Evolutionary conservation across 73 alveolate species (phyloP), one percentile per base, ranked within the genome.

Genomic region (Diophrys sp.): DNA sequence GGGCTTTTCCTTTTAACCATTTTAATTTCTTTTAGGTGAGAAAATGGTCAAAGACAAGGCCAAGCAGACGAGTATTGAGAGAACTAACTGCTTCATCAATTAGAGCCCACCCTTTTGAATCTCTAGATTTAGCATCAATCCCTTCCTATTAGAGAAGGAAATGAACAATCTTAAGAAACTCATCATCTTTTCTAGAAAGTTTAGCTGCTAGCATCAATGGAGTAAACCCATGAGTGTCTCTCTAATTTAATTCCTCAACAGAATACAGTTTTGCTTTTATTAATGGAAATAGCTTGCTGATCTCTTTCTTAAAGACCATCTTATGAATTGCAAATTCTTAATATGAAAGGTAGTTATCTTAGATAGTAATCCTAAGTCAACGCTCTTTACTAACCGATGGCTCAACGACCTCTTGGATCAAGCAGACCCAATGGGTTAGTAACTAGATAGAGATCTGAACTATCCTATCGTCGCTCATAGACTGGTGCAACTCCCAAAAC

Each of bases 81-180:
- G 81, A 28, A 24, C 90, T 73, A 23, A 92, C 92, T 23, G 97
- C 95, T 82, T 94, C 98, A 75, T 92, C 97, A 73, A 94, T 89
- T 0, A 86, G 70, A 26, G 93, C 70, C 97, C 98, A 94, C 14
- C 97, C 97, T 55, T 78, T 66, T 11, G 29, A 31, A 78, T 94
- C 97, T 77, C 85, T 94, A 8, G 85, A 53, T 56, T 88, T 75
- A 26, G 90, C 90, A 80, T 92, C 95, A 0, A 96, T 90, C 8
- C 95, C 97, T 11, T 5, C n/a, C 28, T 68, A 54, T 23, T 79
- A 82, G 29, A 84, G 62, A 23, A 88, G 82, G 55, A 56, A 74
- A 28, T 77, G 55, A 0, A 90, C 90, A 44, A 84, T 83, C 31
- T 78, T 66, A 54, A 81, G 82, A 67, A 74, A 92, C 25, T 92